phyloP scores from a whole-genome alignment of 257 asterid genomes.

The Voacanga thouarsii region DNA sequence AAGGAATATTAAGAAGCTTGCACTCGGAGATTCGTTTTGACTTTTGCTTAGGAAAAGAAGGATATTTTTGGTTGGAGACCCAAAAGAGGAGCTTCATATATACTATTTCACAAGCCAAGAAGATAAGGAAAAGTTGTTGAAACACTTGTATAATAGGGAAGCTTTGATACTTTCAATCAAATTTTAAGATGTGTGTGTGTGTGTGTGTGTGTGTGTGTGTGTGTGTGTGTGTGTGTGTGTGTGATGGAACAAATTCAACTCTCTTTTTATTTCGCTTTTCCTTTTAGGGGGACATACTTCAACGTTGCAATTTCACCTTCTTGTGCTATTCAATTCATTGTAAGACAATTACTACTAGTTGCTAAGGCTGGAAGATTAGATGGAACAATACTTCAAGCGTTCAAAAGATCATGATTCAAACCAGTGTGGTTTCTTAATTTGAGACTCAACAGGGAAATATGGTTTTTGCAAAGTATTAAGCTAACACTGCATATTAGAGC shows the following conservation, averaged over 20 bases:
- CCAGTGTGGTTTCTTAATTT: too few relatives aligned
- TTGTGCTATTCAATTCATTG: neutral
- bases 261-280: neutral
- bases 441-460: too few relatives aligned
- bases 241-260: too few relatives aligned
- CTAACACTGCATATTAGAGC: too few relatives aligned
- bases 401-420: too few relatives aligned
- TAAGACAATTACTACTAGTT: neutral
- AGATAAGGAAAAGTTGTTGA: neutral
- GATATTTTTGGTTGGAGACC: slow-evolving; percentile 93
- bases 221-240: neutral
- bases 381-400: too few relatives aligned
- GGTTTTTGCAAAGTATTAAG: too few relatives aligned
- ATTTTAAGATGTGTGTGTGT: neutral
- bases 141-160: neutral
- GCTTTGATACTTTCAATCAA: neutral
- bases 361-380: too few relatives aligned
- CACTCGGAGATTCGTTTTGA: slow-evolving; percentile 87
- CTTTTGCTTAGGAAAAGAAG: slow-evolving; percentile 63
- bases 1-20: slow-evolving; percentile 63
- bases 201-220: neutral
- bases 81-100: slow-evolving; percentile 14
- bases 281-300: neutral
- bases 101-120: neutral
- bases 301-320: neutral